Conservation (phyloP, 371 early-diverging fungal species). For the Dinochytrium kinnereticum region DNA sequence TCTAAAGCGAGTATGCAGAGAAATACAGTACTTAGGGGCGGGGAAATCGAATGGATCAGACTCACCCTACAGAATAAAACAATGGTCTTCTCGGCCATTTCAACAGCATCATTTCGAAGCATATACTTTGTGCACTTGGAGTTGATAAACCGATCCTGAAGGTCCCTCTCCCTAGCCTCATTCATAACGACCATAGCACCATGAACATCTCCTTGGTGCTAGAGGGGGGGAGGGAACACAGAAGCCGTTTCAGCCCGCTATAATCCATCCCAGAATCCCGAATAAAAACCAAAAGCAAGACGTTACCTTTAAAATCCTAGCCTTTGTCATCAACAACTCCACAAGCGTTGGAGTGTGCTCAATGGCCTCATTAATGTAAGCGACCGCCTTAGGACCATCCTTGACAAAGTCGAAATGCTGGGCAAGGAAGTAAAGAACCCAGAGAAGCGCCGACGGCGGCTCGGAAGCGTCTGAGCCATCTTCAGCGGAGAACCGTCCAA, state of each 20-base stretch:
- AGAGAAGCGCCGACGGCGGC: constrained; percentile 81
- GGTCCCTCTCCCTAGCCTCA: constrained; percentile 85
- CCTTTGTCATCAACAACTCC: constrained; percentile 92
- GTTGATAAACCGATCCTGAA: constrained; percentile 95
- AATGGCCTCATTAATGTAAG: constrained; percentile 80
- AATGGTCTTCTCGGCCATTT: constrained; percentile 83
- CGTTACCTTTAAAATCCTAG: constrained; percentile 83
- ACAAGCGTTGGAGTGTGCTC: constrained; percentile 85
- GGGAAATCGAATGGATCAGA: constrained; percentile 30
- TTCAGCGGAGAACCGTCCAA: constrained; percentile 22
- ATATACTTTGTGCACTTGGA: constrained; percentile 94
- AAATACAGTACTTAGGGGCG: too few relatives aligned
- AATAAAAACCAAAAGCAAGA: too few relatives aligned
- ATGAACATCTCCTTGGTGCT: constrained; percentile 78
- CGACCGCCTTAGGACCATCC: constrained; percentile 71
- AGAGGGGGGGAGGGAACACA: constrained; percentile 13
- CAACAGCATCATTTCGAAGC: constrained; percentile 79
- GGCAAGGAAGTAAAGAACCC: constrained; percentile 88
- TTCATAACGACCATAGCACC: constrained; percentile 79
- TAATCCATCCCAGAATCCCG: too few relatives aligned
- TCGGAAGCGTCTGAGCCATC: constrained; percentile 57
- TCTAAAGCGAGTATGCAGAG: too few relatives aligned
- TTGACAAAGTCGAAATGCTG: constrained; percentile 79
- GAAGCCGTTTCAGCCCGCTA: too few relatives aligned
- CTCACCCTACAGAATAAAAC: constrained; percentile 74